phyloP scores from a whole-genome alignment of 2,329 filamentous ascomycete species.

The Huntiella moniliformis region DNA sequence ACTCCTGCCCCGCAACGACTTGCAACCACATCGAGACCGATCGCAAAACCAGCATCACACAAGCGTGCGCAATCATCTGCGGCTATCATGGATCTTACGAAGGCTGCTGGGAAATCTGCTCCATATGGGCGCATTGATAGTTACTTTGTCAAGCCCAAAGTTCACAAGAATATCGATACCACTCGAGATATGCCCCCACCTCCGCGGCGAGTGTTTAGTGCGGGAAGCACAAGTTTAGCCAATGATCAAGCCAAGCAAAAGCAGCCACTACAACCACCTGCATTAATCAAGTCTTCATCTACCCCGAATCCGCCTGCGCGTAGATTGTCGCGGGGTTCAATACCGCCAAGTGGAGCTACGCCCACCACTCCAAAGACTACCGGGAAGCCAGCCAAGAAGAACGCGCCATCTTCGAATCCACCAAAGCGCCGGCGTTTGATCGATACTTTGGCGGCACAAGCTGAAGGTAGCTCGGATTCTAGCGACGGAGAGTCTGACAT shows the following conservation, averaged over 20 bases:
- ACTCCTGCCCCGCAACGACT: neutral
- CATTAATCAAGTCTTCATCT: too few relatives aligned
- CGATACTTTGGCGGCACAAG: conserved; percentile 24
- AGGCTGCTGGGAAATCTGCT: conserved; percentile 4
- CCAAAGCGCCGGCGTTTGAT: conserved; percentile 20
- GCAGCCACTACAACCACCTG: too few relatives aligned
- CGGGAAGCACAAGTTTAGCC: neutral
- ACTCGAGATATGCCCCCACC: neutral
- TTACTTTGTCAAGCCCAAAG: conserved; percentile 6
- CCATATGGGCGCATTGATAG: conserved; percentile 7
- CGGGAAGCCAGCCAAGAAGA: neutral
- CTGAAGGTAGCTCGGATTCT: conserved; percentile 17
- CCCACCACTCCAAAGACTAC: neutral
- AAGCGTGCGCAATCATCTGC: neutral
- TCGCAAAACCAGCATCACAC: neutral
- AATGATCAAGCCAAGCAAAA: neutral
- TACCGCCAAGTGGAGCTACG: neutral
- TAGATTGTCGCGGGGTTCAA: neutral
- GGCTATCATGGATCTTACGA: neutral
- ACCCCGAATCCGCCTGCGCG: neutral
- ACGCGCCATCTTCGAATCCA: neutral
- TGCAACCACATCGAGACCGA: neutral
- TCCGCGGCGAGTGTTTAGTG: neutral
- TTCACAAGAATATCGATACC: neutral
- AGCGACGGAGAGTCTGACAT: conserved; percentile 5